Conservation (phyloP, 1,139 yeast species). For the Blastobotrys illinoisensis region DNA sequence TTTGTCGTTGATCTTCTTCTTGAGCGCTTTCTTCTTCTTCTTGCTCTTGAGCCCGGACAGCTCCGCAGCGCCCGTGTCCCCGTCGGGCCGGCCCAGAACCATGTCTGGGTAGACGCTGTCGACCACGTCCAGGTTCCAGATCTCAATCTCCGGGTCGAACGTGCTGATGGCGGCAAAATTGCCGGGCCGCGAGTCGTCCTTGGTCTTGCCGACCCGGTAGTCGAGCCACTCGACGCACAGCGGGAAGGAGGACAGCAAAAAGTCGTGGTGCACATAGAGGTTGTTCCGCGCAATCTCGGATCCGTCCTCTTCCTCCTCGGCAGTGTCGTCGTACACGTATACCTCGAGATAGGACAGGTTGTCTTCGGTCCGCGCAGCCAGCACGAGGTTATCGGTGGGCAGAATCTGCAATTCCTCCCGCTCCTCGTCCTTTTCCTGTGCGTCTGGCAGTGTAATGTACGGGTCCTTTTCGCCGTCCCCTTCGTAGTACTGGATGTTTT, state of each 20-base stretch:
- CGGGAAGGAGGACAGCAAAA: slow-evolving; percentile 96
- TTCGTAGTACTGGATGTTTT: slow-evolving; percentile 48
- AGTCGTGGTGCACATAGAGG: slow-evolving; percentile 90
- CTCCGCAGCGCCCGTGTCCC: slow-evolving; percentile 35
- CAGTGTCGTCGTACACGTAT: slow-evolving; percentile 77
- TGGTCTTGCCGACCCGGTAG: slow-evolving; percentile 40
- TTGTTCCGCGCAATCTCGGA: slow-evolving; percentile 54
- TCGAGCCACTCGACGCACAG: slow-evolving; percentile 94
- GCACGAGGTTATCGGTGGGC: slow-evolving; percentile 83
- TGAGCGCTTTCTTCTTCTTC: slow-evolving; percentile 49
- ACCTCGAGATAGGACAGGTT: slow-evolving; percentile 89
- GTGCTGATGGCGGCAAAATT: slow-evolving; percentile 96
- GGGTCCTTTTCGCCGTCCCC: slow-evolving; percentile 62
- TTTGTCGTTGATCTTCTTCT: slow-evolving; percentile 52
- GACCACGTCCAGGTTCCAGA: slow-evolving; percentile 90
- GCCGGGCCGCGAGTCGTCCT: slow-evolving; percentile 49
- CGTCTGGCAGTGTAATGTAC: slow-evolving; percentile 63
- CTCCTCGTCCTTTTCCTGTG: slow-evolving; percentile 56
- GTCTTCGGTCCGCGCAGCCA: slow-evolving; percentile 94
- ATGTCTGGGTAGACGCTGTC: slow-evolving; percentile 95
- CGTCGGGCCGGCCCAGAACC: slow-evolving; percentile 68
- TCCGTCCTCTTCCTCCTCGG: slow-evolving; percentile 62
- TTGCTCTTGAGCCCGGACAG: slow-evolving; percentile 37
- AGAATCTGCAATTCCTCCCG: slow-evolving; percentile 79
- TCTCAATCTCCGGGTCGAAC: slow-evolving; percentile 93